Percentiles rank a stretch among this genome's conserved stretches.
Conservation (phyloP, 768 basidiomycete genomes). For the Russula vinacea region DNA sequence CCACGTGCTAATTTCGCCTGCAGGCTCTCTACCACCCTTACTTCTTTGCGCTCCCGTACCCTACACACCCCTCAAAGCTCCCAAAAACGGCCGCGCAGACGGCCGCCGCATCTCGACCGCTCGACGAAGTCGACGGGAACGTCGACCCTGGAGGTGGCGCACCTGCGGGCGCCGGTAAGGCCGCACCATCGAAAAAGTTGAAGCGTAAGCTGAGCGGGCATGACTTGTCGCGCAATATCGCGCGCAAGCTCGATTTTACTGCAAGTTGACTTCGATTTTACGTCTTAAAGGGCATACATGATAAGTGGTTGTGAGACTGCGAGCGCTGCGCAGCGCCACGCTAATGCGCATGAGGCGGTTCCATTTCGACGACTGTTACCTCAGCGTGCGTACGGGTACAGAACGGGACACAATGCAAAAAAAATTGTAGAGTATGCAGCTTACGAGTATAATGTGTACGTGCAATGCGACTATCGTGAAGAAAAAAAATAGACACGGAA, state of each 20-base stretch:
- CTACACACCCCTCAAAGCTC: conserved; percentile 83
- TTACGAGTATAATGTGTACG: conserved; percentile 30
- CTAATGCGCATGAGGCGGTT: not conserved
- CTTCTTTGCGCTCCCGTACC: conserved; percentile 81
- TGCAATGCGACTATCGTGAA: conserved; percentile 16
- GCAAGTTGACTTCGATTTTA: conserved; percentile 33
- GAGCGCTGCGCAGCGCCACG: not conserved
- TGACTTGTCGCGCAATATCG: conserved; percentile 50
- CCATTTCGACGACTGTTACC: conserved; percentile 14
- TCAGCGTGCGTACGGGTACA: conserved; percentile 17
- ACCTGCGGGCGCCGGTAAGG: conserved; percentile 46
- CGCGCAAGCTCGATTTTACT: conserved; percentile 70
- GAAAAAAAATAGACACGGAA: not conserved
- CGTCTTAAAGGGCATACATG: not conserved
- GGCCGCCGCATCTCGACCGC: conserved; percentile 49
- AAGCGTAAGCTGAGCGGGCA: conserved; percentile 71
- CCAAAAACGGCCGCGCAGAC: conserved; percentile 60
- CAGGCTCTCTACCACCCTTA: conserved; percentile 87
- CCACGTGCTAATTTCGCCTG: not conserved
- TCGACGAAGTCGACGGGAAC: conserved; percentile 78
- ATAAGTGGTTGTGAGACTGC: not conserved
- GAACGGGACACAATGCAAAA: conserved; percentile 25
- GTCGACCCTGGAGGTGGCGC: conserved; percentile 51
- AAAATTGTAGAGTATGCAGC: conserved; percentile 31
- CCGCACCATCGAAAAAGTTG: conserved; percentile 49